A percentile compares a stretch with the other conserved stretches of the same genome.
Evolutionary conservation across 768 basidiomycete genomes (phyloP).

Genomic region (Psilocybe cyanescens): DNA sequence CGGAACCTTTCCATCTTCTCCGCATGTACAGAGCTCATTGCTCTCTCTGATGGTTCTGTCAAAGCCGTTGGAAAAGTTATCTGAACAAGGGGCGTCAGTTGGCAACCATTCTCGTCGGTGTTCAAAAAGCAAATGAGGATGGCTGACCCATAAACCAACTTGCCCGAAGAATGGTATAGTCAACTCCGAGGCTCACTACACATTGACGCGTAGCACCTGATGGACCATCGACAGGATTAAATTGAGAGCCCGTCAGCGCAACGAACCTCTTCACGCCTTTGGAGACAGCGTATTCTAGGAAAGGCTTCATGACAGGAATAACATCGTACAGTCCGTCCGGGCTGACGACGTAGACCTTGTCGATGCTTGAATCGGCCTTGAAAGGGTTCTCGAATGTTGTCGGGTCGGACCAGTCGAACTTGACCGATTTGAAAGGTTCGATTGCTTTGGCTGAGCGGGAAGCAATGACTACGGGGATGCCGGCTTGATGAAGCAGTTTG

Average conservation of each 20-base stretch:
- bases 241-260: constrained; percentile 23
- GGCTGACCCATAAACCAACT: constrained; percentile 34
- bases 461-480: constrained; percentile 28
- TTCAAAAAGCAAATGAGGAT: too few species aligned
- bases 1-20: constrained; percentile 25
- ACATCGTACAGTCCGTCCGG: constrained; percentile 21
- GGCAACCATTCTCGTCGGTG: too few species aligned
- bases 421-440: constrained; percentile 28
- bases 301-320: constrained; percentile 30
- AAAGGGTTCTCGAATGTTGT: constrained; percentile 23
- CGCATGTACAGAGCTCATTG: constrained; percentile 19
- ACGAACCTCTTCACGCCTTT: constrained; percentile 36
- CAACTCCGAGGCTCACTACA: constrained; percentile 22
- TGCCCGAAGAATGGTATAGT: constrained; percentile 30
- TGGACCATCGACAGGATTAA: constrained; percentile 18
- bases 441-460: constrained; percentile 28
- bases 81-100: constrained; percentile 14
- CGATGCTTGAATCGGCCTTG: constrained; percentile 25
- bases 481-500: constrained; percentile 24
- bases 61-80: constrained; percentile 29
- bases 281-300: constrained; percentile 30
- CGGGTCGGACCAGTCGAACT: too few species aligned
- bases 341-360: constrained; percentile 18
- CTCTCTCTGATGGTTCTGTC: constrained; percentile 22
- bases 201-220: constrained; percentile 28